phyloP scores from a whole-genome alignment of 495 filamentous ascomycete species.

The Lophiostoma macrostomum region DNA sequence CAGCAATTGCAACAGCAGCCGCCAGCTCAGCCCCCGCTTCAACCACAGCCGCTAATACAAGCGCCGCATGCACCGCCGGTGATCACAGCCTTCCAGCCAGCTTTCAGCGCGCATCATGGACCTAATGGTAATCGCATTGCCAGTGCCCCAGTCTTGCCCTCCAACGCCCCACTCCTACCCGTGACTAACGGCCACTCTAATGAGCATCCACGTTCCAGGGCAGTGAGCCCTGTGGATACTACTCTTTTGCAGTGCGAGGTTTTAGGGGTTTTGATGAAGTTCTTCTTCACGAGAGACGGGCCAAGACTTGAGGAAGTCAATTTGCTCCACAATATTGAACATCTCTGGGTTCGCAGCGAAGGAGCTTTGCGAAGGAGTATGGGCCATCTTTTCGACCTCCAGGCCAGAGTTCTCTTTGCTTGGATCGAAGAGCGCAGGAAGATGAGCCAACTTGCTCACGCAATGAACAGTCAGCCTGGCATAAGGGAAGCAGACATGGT shows the following conservation, averaged over 20 bases:
- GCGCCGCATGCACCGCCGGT: too few relatives aligned
- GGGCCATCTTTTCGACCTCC: conserved; percentile 1
- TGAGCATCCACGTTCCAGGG: background rate
- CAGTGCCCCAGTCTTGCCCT: background rate
- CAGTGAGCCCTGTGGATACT: background rate
- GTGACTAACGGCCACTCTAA: background rate
- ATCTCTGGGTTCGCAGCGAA: conserved; percentile 4
- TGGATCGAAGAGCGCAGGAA: conserved; percentile 25
- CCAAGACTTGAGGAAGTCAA: background rate
- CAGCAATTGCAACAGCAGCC: too few relatives aligned
- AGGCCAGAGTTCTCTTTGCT: conserved; percentile 4
- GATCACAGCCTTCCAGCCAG: too few relatives aligned
- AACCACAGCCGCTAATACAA: too few relatives aligned
- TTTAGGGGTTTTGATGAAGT: conserved; percentile 11
- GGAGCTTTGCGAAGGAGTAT: background rate
- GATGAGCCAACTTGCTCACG: conserved; percentile 2
- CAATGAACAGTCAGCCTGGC: conserved; percentile 6
- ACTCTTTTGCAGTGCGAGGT: conserved; percentile 14
- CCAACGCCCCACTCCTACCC: background rate
- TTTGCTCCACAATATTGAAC: conserved; percentile 10
- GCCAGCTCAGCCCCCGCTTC: too few relatives aligned
- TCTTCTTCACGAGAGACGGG: conserved; percentile 1
- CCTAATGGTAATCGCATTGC: too few relatives aligned
- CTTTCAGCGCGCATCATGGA: too few relatives aligned
- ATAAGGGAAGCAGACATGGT: conserved; percentile 9